phyloP scores from a whole-genome alignment of 2,329 filamentous ascomycete genomes.

The Fusarium begoniae region DNA sequence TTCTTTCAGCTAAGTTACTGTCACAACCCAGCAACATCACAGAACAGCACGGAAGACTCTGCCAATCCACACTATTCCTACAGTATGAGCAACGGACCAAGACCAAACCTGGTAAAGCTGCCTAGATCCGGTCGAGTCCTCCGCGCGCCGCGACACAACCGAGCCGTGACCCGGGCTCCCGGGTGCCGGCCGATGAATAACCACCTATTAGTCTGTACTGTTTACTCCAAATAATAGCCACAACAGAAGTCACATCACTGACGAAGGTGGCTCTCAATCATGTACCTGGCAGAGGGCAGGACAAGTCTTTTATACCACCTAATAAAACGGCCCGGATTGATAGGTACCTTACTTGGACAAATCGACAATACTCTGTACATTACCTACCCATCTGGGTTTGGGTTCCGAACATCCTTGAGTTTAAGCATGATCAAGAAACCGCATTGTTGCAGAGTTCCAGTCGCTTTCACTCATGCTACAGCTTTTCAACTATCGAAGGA shows the following conservation, averaged over 20 bases:
- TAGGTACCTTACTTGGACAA: not conserved
- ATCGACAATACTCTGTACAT: slow-evolving; percentile 4
- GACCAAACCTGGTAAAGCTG: slow-evolving; percentile 17
- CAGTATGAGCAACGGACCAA: slow-evolving; percentile 16
- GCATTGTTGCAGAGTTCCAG: not conserved
- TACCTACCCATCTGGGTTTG: slow-evolving; percentile 18
- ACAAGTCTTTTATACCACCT: slow-evolving; percentile 10
- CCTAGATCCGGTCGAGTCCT: slow-evolving; percentile 33
- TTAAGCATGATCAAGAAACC: slow-evolving; percentile 1
- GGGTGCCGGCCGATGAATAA: slow-evolving; percentile 33
- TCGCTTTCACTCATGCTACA: not conserved
- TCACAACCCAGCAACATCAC: slow-evolving; percentile 10
- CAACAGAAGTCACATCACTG: not conserved
- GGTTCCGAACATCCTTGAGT: slow-evolving; percentile 13
- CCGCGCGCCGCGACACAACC: slow-evolving; percentile 32
- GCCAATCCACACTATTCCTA: slow-evolving; percentile 9
- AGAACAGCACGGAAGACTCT: slow-evolving; percentile 5
- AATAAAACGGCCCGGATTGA: slow-evolving; percentile 18
- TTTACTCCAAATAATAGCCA: not conserved
- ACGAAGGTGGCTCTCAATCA: not conserved
- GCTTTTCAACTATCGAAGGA: not conserved
- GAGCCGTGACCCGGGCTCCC: slow-evolving; percentile 37
- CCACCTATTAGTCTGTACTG: not conserved
- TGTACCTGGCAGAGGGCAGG: slow-evolving; percentile 12
- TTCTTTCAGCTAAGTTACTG: slow-evolving; percentile 1